phyloP scores from a whole-genome alignment of 2,329 filamentous ascomycete species.

The Ophiosphaerella herpotricha region DNA sequence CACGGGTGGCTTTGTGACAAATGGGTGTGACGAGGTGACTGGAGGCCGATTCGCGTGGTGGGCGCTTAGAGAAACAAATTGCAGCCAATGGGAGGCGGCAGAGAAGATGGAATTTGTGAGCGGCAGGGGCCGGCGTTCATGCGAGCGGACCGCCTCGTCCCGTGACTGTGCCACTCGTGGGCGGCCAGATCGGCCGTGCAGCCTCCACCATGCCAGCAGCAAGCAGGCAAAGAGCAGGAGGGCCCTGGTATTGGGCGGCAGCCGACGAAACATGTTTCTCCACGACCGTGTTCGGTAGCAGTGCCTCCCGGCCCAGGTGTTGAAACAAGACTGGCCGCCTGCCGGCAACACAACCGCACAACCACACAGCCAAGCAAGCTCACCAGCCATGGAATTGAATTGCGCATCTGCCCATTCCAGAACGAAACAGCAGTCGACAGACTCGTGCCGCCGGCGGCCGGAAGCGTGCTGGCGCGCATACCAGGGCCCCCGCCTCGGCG shows the following conservation, averaged over 20 bases:
- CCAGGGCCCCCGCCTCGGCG: slow-evolving; percentile 39
- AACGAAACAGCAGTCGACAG: too few species aligned
- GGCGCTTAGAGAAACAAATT: slow-evolving; percentile 19
- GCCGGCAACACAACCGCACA: neutral
- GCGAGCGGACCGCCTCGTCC: slow-evolving; percentile 29
- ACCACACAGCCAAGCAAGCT: neutral
- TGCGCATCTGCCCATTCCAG: neutral
- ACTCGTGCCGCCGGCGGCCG: too few species aligned
- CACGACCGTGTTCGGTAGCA: neutral
- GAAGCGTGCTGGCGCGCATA: slow-evolving; percentile 11
- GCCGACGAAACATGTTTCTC: slow-evolving; percentile 20
- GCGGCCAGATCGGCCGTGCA: slow-evolving; percentile 13
- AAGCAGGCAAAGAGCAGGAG: too few species aligned
- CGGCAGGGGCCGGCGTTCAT: slow-evolving; percentile 20
- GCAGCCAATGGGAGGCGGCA: slow-evolving; percentile 11
- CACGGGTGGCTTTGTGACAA: slow-evolving; percentile 7
- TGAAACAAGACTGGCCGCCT: neutral
- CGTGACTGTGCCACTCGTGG: slow-evolving; percentile 27
- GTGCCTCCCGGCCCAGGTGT: neutral
- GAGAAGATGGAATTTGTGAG: slow-evolving; percentile 8
- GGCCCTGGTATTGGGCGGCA: slow-evolving; percentile 2
- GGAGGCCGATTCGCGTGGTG: slow-evolving; percentile 9
- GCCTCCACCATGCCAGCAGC: too few species aligned
- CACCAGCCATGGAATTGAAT: neutral
- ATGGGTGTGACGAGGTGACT: slow-evolving; percentile 13